A percentile compares a stretch with the other conserved stretches of the same genome.
Conservation (phyloP, 176 grass and related monocot species). For the Musa beccarii region DNA sequence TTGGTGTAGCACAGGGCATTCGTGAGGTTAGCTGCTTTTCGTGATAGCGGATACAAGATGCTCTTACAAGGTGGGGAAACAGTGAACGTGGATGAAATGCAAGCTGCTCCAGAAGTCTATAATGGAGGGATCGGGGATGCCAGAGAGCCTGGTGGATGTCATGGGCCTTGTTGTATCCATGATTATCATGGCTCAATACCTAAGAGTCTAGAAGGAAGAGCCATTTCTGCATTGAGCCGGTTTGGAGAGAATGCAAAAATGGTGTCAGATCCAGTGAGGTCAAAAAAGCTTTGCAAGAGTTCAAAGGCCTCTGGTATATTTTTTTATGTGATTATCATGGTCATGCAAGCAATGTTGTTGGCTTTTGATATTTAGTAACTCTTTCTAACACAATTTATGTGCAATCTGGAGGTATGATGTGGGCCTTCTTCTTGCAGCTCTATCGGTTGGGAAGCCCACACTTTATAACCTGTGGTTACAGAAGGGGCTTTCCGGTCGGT, state of each 20-base stretch:
- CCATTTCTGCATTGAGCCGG: slow-evolving; percentile 72
- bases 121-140: slow-evolving; percentile 29
- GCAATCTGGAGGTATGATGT: not conserved
- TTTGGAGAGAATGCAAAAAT: slow-evolving; percentile 86
- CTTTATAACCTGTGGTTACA: slow-evolving; percentile 57
- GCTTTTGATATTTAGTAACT: not conserved
- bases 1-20: slow-evolving; percentile 40
- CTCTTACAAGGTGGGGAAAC: slow-evolving; percentile 92
- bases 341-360: not conserved
- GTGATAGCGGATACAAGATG: slow-evolving; percentile 83
- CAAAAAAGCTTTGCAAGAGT: slow-evolving; percentile 30
- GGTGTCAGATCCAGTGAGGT: slow-evolving; percentile 38
- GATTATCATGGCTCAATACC: slow-evolving; percentile 35
- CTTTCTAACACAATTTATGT: not conserved
- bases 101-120: slow-evolving; percentile 29
- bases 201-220: slow-evolving; percentile 77
- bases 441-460: slow-evolving; percentile 44
- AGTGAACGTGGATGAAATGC: slow-evolving; percentile 40
- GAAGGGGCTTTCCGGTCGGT: slow-evolving; percentile 53
- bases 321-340: not conserved
- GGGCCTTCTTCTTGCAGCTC: not conserved
- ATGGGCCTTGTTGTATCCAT: slow-evolving; percentile 29
- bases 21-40: slow-evolving; percentile 77
- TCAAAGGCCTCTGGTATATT: slow-evolving; percentile 34
- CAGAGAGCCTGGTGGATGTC: slow-evolving; percentile 22